phyloP scores from a whole-genome alignment of 2,329 filamentous ascomycete genomes.

The Alternaria burnsii region DNA sequence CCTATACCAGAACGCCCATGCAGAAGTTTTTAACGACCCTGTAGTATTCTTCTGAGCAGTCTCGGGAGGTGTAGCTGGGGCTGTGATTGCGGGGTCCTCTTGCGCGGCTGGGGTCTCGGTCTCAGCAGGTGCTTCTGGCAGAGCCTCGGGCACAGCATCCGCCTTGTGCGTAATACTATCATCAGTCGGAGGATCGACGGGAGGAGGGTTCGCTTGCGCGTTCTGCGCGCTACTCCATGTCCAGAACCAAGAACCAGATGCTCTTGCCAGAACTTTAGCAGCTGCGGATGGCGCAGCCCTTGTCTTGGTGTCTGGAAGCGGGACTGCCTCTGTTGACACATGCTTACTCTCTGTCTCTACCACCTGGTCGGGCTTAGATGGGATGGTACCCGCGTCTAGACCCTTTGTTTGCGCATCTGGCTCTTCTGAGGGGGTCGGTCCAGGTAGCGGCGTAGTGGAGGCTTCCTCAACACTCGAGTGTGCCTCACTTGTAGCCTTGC shows the following conservation, averaged over 20 bases:
- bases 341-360: conserved; percentile 35
- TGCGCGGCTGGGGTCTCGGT: conserved; percentile 9
- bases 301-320: conserved; percentile 20
- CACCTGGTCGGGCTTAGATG: conserved; percentile 5
- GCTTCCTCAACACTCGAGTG: conserved; percentile 47
- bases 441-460: conserved; percentile 53
- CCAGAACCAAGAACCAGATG: conserved; percentile 58
- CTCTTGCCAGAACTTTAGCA: conserved; percentile 23
- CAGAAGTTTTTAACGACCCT: conserved; percentile 63
- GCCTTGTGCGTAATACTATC: conserved; percentile 16
- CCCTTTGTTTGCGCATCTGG: conserved; percentile 37
- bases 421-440: conserved; percentile 48
- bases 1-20: conserved; percentile 84
- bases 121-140: neutral
- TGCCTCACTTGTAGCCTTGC: conserved; percentile 39
- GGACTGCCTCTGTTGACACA: conserved; percentile 8
- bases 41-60: conserved; percentile 27
- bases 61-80: conserved; percentile 19
- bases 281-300: conserved; percentile 24
- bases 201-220: conserved; percentile 37
- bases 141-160: conserved; percentile 17
- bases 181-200: conserved; percentile 21
- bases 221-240: conserved; percentile 60
- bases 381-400: conserved; percentile 21
- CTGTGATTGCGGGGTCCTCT: conserved; percentile 8